Conservation (phyloP, 305 asterid species). For the Salvia sclarea region DNA sequence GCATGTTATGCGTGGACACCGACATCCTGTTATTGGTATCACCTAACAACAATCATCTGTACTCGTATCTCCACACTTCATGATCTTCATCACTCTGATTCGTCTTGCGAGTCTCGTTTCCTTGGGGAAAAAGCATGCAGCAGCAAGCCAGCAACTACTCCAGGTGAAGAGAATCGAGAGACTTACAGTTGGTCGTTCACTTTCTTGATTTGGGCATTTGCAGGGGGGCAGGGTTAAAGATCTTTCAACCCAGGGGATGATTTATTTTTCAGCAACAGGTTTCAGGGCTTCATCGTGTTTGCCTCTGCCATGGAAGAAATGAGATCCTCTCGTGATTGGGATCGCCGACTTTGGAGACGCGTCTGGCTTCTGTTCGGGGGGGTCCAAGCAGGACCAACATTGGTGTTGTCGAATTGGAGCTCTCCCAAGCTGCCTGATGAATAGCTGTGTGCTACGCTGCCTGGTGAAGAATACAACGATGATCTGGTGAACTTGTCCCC, state of each 20-base stretch:
- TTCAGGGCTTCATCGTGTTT: constrained; percentile 45
- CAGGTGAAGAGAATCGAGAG: neutral
- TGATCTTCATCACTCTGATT: neutral
- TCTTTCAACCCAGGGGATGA: neutral
- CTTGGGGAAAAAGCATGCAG: neutral
- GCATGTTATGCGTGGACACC: too few relatives aligned
- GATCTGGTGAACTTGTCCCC: constrained; percentile 41
- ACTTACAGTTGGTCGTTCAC: neutral
- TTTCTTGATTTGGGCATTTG: neutral
- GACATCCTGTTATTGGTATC: constrained; percentile 17
- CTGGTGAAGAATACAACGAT: constrained; percentile 46
- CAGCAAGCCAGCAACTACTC: neutral
- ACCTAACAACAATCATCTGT: constrained; percentile 1
- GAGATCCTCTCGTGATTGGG: constrained; percentile 78
- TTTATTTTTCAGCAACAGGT: constrained; percentile 3
- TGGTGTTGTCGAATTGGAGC: constrained; percentile 52
- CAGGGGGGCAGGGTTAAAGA: neutral
- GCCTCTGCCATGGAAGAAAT: constrained; percentile 51
- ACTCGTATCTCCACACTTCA: neutral
- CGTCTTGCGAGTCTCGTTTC: neutral
- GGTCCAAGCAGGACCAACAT: constrained; percentile 49
- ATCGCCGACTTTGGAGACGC: constrained; percentile 73
- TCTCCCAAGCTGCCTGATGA: constrained; percentile 70
- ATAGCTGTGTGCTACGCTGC: constrained; percentile 52
- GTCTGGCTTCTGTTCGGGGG: constrained; percentile 56